Base-by-base conservation (phyloP, 768 basidiomycete genomes). In the Fibroporia radiculosa region DNA sequence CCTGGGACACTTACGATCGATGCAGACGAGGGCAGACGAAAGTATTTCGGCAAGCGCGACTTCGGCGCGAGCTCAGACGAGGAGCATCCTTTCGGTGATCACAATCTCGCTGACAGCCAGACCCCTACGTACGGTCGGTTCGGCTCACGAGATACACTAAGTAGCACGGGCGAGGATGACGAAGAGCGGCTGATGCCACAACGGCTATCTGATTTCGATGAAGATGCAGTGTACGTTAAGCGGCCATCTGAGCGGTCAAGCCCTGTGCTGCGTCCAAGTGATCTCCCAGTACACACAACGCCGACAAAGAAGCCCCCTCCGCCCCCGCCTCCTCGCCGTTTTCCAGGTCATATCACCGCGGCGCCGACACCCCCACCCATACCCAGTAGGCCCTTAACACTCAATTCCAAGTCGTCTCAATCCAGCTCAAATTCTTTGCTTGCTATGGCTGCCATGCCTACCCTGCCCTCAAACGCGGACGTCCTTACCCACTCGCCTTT, bases 401-500 rank as follows among this genome's bases (percentile, higher is more conserved):
- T 52, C 12, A 48, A 47, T 35, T 39, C 51, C 24, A 48, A 50
- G 44, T 52, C 54, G 32, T 55, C 53, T 20, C 43, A 45, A 29
- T 55, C 58, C 14, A 47, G 56, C 28, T 57, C 67, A 13, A 45
- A 65, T 18, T 65, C 73, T 40, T 67, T 71, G 25, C 44, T 59
- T 14, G 67, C 42, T 59, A 59, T 41, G 58, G 62, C 43, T 58
- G 56, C 13, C 67, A 72, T 45, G 71, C 77, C 47, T 62, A 66
- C 27, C n/a, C 32, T 27, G 27, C 35, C 31, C 16, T 19, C 23
- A 24, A 53, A 40, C 39, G 29, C 42, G 5, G 55, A 55, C n/a
- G 51, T 41, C 44, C 46, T 58, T 20, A 57, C 55, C 27, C 39
- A 51, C 35, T 82, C 81, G 37, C 80, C 83, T 19, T 85, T 85